Percentiles rank a stretch among this genome's conserved stretches.
These are phyloP conservation scores for Clitocybe nebularis DNA, from an alignment of 1,284 basidiomycete genomes.

Conservation along the genomic window DNA sequence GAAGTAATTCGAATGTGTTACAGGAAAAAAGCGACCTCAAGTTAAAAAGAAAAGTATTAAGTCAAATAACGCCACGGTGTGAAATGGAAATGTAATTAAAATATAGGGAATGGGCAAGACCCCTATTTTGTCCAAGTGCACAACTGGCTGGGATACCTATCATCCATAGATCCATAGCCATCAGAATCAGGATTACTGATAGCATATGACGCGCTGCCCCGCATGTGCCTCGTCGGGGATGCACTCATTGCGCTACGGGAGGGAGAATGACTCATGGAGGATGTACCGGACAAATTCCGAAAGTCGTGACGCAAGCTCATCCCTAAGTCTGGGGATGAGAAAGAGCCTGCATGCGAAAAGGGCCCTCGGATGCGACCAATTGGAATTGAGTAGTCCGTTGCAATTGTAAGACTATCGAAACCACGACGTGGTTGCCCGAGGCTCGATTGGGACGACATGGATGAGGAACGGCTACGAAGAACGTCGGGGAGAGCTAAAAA, in stretches of 20 bases:
- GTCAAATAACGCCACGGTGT: too few species aligned
- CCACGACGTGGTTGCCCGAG: background rate
- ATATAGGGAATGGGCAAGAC: too few species aligned
- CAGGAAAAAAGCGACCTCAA: too few species aligned
- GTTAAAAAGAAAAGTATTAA: too few species aligned
- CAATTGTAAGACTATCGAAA: background rate
- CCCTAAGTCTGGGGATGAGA: slow-evolving; percentile 4
- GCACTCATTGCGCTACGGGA: background rate
- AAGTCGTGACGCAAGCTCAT: slow-evolving; percentile 1
- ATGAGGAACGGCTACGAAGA: slow-evolving; percentile 5
- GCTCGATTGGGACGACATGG: slow-evolving; percentile 3
- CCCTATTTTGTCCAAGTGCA: too few species aligned
- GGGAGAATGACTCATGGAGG: background rate
- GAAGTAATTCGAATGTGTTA: too few species aligned
- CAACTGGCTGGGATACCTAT: too few species aligned
- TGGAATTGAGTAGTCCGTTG: background rate
- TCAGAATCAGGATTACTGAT: slow-evolving; percentile 1
- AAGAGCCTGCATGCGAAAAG: background rate
- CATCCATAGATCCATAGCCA: slow-evolving; percentile 1
- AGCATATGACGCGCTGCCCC: background rate
- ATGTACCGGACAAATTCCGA: background rate
- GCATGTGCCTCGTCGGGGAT: background rate
- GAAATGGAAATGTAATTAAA: too few species aligned
- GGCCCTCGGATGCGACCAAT: background rate
- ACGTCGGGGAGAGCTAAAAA: background rate